Evolutionary conservation across 257 asterid genomes (phyloP).

Genomic region (Fraxinus cuspidata): DNA sequence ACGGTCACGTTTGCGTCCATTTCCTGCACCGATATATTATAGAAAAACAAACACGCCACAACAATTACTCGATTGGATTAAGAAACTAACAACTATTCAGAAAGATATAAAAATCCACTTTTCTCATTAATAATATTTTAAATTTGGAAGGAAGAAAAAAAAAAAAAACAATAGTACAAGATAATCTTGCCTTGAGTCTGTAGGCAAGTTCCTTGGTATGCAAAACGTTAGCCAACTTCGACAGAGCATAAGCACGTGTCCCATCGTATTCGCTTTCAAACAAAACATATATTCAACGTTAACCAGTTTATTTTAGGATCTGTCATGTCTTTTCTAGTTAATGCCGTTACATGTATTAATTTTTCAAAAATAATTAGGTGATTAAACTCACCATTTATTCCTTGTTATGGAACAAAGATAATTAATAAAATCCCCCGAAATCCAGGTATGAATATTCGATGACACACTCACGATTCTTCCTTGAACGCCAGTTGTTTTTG

Average conservation of each 20-base stretch:
- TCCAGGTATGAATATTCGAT: slow-evolving; percentile 84
- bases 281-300: slow-evolving; percentile 28
- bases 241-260: slow-evolving; percentile 97
- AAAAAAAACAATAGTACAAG: too few species aligned
- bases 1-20: slow-evolving; percentile 84
- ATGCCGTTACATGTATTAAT: neutral
- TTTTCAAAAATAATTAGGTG: neutral
- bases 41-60: slow-evolving; percentile 36
- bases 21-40: slow-evolving; percentile 43
- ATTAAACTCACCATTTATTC: slow-evolving; percentile 55
- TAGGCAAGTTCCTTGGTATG: slow-evolving; percentile 92
- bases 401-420: slow-evolving; percentile 64
- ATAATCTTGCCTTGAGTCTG: slow-evolving; percentile 54
- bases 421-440: slow-evolving; percentile 71
- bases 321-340: neutral
- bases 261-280: slow-evolving; percentile 79
- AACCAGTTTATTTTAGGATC: neutral
- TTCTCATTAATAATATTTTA: neutral
- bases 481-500: slow-evolving; percentile 57
- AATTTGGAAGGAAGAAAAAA: neutral
- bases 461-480: slow-evolving; percentile 94
- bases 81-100: neutral
- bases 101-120: slow-evolving; percentile 42
- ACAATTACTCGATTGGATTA: slow-evolving; percentile 1
- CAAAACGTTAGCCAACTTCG: slow-evolving; percentile 95